Evolutionary conservation across 176 grass and related monocot genomes (phyloP).

Genomic region (Eremochloa ophiuroides): DNA sequence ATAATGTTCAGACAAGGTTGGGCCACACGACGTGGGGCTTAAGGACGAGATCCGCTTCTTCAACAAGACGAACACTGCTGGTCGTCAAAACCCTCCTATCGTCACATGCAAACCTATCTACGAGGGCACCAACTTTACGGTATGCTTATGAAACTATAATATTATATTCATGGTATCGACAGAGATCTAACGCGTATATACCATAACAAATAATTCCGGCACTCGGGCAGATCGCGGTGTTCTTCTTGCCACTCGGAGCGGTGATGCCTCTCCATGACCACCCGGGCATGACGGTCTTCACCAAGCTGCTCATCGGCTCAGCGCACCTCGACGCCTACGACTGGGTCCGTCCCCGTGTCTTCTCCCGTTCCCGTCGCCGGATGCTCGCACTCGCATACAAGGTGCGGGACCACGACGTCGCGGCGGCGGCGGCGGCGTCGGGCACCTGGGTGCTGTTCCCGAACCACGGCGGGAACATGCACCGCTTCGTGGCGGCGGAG

Average conservation of each 20-base stretch:
- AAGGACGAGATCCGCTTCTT: constrained; percentile 39
- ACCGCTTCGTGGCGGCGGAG: constrained; percentile 34
- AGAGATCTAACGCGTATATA: too few relatives aligned
- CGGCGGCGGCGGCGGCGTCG: constrained; percentile 17
- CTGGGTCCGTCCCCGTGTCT: constrained; percentile 15
- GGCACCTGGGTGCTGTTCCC: constrained; percentile 49
- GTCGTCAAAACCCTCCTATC: constrained; percentile 21
- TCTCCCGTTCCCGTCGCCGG: too few relatives aligned
- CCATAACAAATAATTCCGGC: too few relatives aligned
- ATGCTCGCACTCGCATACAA: too few relatives aligned
- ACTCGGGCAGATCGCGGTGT: constrained; percentile 37
- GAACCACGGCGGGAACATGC: constrained; percentile 52
- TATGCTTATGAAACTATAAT: not conserved
- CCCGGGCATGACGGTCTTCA: constrained; percentile 57
- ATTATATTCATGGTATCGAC: too few relatives aligned
- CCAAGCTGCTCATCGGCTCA: constrained; percentile 50
- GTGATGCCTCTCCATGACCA: constrained; percentile 65
- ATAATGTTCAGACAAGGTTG: constrained; percentile 31
- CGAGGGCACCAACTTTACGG: constrained; percentile 43
- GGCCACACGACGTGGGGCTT: constrained; percentile 39
- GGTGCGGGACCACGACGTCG: constrained; percentile 26
- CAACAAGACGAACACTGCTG: not conserved
- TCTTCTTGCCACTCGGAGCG: constrained; percentile 32
- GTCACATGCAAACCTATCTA: constrained; percentile 37
- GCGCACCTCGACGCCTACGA: constrained; percentile 47